Evolutionary conservation across 1,284 basidiomycete species (phyloP), one percentile per base, ranked within the genome.

Genomic region (Pseudozyma sp.): DNA sequence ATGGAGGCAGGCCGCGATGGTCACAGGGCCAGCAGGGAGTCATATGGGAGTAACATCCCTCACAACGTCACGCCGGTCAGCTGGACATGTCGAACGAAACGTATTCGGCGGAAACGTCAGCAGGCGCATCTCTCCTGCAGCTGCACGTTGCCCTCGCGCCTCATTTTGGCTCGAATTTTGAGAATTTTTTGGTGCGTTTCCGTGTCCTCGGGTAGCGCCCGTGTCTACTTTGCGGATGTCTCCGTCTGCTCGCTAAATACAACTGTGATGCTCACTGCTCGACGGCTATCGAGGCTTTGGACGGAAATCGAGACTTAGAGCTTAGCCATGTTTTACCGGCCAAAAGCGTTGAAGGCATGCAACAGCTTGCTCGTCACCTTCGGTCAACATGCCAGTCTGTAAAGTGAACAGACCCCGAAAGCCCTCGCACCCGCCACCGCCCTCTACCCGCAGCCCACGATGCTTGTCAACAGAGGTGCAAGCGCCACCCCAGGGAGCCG

Each of bases 271-370:
- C 35, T 37, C 35, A 37, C 24, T 24, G 35, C 35, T 54, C 5
- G 11, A 19, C 34, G 44, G 43, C n/a, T 19, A 54, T 35, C 9
- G 14, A 17, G 34, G 48, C 2, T 37, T 14, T 31, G 19, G 33
- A 29, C 45, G 58, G 46, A 49, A 61, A 35, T 61, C 58, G 52
- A 54, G 58, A 33, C 17, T n/a, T 16, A n/a, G 50, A 35, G 29
- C 37, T 29, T 34, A 40, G 37, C 57, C 42, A 52, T 34, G 35
- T 52, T 52, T 42, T 39, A 52, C n/a, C 43, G 49, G 10, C 29
- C 30, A 7, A 33, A 7, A 7, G 31, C 14, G 47, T 33, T 33
- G 47, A 33, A 14, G 11, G 11, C 11, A 42, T 16, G 39, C n/a
- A 14, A 10, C 39, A 42, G 11, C 39, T 42, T 42, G 24, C 24